Conservation (phyloP, 2,329 filamentous ascomycete genomes). For the Neopestalotiopsis rosae region DNA sequence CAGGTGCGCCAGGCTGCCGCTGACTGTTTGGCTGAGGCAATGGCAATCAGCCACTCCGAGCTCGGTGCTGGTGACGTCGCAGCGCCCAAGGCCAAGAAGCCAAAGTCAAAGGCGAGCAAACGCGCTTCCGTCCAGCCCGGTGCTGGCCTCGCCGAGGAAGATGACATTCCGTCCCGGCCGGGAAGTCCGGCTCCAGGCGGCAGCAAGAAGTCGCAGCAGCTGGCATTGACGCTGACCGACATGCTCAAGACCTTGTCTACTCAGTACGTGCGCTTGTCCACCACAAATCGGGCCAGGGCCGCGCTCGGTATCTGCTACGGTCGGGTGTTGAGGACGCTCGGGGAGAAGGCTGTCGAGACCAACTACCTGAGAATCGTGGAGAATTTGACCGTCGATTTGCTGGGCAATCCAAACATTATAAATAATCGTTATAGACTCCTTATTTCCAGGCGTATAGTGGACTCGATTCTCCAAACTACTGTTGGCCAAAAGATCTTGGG, state of each 20-base stretch:
- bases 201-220: slow-evolving; percentile 70
- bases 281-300: slow-evolving; percentile 80
- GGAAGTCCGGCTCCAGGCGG: slow-evolving; percentile 71
- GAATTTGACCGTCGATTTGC: slow-evolving; percentile 79
- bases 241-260: slow-evolving; percentile 79
- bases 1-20: slow-evolving; percentile 85
- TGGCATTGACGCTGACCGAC: slow-evolving; percentile 78
- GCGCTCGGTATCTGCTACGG: slow-evolving; percentile 89
- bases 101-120: slow-evolving; percentile 64
- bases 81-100: slow-evolving; percentile 66
- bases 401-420: slow-evolving; percentile 76
- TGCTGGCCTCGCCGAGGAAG: slow-evolving; percentile 75
- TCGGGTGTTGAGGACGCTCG: slow-evolving; percentile 77
- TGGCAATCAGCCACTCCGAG: slow-evolving; percentile 82
- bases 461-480: slow-evolving; percentile 82
- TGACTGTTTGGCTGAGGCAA: slow-evolving; percentile 80
- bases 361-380: slow-evolving; percentile 83
- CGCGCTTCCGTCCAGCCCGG: slow-evolving; percentile 65
- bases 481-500: slow-evolving; percentile 83
- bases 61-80: slow-evolving; percentile 51
- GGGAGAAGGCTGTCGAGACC: slow-evolving; percentile 80
- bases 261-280: slow-evolving; percentile 80
- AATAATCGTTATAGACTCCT: slow-evolving; percentile 89
- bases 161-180: slow-evolving; percentile 64
- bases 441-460: slow-evolving; percentile 82